phyloP scores from a whole-genome alignment of 495 filamentous ascomycete genomes.

The Penicillium antarcticum region DNA sequence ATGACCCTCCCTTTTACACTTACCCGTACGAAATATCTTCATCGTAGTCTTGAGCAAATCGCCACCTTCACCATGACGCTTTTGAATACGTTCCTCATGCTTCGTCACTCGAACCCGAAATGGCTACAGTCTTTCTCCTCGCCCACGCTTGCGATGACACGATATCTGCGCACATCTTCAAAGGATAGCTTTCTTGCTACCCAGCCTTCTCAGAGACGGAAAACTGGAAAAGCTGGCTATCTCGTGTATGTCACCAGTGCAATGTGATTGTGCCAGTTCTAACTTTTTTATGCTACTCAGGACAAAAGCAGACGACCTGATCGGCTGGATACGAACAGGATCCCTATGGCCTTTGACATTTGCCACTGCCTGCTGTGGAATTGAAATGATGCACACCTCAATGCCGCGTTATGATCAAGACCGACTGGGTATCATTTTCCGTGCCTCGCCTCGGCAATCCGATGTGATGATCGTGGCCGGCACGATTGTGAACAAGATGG shows the following conservation, averaged over 20 bases:
- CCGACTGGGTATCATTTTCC: conserved; percentile 89
- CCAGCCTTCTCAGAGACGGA: neutral
- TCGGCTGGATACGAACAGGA: conserved; percentile 86
- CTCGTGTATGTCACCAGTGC: neutral
- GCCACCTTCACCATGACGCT: neutral
- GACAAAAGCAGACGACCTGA: conserved; percentile 75
- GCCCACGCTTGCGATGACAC: neutral
- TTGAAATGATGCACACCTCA: conserved; percentile 96
- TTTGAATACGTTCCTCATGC: neutral
- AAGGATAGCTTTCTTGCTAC: neutral
- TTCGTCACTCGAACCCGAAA: neutral
- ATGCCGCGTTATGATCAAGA: conserved; percentile 94
- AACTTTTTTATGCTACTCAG: conserved; percentile 34
- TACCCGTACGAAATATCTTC: neutral
- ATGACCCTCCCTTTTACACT: neutral
- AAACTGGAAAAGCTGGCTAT: conserved; percentile 6
- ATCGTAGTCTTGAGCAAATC: no score
- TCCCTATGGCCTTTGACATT: conserved; percentile 95
- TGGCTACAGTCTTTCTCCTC: conserved; percentile 1
- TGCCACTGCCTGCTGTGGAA: conserved; percentile 85
- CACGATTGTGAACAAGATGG: conserved; percentile 95
- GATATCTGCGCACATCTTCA: neutral
- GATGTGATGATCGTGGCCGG: conserved; percentile 96
- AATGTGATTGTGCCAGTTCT: neutral
- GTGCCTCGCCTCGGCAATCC: conserved; percentile 84